These are phyloP conservation scores for Salix suchowensis DNA, from an alignment of 345 rosid species.

Conservation along the genomic window DNA sequence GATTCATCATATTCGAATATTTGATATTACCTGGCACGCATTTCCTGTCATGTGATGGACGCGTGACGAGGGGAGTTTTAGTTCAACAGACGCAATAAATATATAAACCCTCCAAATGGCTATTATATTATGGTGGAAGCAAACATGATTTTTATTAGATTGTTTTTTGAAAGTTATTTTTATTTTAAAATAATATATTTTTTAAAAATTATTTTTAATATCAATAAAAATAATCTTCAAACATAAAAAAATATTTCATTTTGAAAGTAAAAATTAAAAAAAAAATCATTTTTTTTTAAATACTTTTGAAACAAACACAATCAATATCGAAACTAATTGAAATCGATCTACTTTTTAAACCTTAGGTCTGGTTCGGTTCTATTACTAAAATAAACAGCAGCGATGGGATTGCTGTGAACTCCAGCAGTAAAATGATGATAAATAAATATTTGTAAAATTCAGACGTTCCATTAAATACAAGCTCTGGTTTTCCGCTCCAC, in stretches of 20 bases:
- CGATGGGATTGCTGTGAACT: not conserved
- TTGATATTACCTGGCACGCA: not conserved
- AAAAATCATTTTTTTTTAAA: too few species aligned
- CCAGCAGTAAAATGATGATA: not conserved
- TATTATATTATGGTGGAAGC: rapidly evolving
- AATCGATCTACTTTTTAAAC: not conserved
- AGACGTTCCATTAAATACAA: not conserved
- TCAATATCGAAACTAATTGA: not conserved
- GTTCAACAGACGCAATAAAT: not conserved
- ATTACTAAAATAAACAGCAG: not conserved
- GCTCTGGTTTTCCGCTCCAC: not conserved
- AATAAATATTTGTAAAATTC: not conserved
- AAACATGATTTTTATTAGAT: not conserved
- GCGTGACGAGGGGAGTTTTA: not conserved
- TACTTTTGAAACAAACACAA: too few species aligned
- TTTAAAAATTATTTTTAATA: too few species aligned
- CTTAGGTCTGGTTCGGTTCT: not conserved
- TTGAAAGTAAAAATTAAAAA: too few species aligned
- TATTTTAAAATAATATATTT: too few species aligned
- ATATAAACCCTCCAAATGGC: not conserved
- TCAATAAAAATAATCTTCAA: too few species aligned
- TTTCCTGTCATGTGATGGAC: not conserved
- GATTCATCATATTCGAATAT: not conserved
- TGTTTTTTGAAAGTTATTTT: too few species aligned
- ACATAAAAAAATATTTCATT: too few species aligned